Percentiles rank a stretch among this genome's conserved stretches.
Evolutionary conservation across 2,329 filamentous ascomycete species (phyloP).

Genomic region (Fusarium multiceps): DNA sequence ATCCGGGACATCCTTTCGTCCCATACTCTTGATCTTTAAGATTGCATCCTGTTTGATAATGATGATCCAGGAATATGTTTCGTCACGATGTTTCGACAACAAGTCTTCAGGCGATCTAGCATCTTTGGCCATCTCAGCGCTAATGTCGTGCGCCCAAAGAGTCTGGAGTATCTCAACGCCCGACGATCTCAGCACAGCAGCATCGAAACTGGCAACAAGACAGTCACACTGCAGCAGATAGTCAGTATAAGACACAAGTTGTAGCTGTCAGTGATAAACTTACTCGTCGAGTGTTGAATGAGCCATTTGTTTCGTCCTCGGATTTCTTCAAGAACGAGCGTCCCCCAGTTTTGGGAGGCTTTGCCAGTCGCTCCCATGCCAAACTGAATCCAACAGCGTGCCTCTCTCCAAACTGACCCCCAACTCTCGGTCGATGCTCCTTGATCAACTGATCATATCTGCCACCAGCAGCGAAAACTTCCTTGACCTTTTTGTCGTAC

Average conservation of each 20-base stretch:
- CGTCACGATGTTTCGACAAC: constrained; percentile 78
- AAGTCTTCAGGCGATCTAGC: constrained; percentile 83
- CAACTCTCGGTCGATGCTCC: constrained; percentile 79
- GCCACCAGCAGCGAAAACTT: constrained; percentile 93
- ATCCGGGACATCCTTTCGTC: constrained; percentile 79
- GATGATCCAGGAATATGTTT: constrained; percentile 86
- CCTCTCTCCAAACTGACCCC: constrained; percentile 70
- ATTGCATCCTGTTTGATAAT: constrained; percentile 83
- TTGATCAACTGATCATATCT: constrained; percentile 91
- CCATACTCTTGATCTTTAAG: constrained; percentile 83
- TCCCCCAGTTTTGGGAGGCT: constrained; percentile 66
- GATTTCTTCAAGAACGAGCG: constrained; percentile 75
- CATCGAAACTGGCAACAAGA: constrained; percentile 88
- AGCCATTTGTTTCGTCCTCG: constrained; percentile 68
- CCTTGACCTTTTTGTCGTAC: constrained; percentile 83
- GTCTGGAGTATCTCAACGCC: constrained; percentile 82
- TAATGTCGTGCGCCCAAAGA: constrained; percentile 86
- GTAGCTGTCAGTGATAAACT: constrained; percentile 48
- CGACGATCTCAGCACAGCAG: constrained; percentile 76
- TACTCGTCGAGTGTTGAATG: constrained; percentile 73
- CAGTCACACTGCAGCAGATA: constrained; percentile 75
- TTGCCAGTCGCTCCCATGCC: constrained; percentile 84
- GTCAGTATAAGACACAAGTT: not conserved
- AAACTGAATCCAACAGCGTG: constrained; percentile 94
- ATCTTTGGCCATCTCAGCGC: constrained; percentile 86